Conservation (phyloP, 805 yeast species). For the Kurtzmaniella fragi region DNA sequence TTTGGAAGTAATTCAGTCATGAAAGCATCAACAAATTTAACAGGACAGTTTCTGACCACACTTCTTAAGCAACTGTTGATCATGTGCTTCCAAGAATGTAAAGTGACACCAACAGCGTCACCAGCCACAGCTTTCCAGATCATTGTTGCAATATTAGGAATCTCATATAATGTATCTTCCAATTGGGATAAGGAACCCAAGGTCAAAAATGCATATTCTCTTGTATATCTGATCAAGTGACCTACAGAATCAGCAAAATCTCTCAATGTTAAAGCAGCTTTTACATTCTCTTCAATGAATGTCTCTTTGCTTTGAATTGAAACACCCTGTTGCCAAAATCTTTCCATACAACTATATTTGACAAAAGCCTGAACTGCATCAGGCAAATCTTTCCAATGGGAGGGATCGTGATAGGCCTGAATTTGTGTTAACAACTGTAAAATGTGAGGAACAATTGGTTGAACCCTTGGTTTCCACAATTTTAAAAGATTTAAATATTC, state of each 20-base stretch:
- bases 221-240: conserved; percentile 88
- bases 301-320: conserved; percentile 91
- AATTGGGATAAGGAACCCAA: conserved; percentile 84
- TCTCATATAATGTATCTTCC: conserved; percentile 82
- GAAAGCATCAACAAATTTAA: conserved; percentile 57
- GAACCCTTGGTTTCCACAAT: conserved; percentile 90
- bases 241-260: conserved; percentile 99
- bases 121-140: conserved; percentile 88
- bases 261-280: conserved; percentile 87
- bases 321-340: conserved; percentile 99
- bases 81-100: conserved; percentile 97
- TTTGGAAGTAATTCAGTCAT: conserved; percentile 76
- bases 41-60: conserved; percentile 85
- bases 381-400: conserved; percentile 84
- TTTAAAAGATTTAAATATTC: conserved; percentile 66
- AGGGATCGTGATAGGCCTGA: conserved; percentile 91
- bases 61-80: conserved; percentile 83
- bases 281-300: conserved; percentile 88
- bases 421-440: conserved; percentile 83
- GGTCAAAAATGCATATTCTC: conserved; percentile 91
- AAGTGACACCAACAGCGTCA: conserved; percentile 76
- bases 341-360: conserved; percentile 80
- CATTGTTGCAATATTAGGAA: conserved; percentile 72
- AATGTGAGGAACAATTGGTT: conserved; percentile 87
- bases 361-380: conserved; percentile 89